phyloP scores from a whole-genome alignment of 306 rosid genomes.

The Trifolium repens region DNA sequence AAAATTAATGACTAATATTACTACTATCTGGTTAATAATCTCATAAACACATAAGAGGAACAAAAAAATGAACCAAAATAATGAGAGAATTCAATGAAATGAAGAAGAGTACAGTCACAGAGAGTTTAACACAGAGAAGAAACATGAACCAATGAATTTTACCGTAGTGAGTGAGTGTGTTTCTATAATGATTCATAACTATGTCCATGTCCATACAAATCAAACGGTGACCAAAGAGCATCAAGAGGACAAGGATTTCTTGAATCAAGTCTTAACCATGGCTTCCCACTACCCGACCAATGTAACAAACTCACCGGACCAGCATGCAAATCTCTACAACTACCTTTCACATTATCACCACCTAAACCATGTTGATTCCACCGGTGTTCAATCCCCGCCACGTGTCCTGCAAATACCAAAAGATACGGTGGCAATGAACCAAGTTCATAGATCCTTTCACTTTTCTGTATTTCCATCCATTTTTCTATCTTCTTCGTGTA shows the following conservation, averaged over 20 bases:
- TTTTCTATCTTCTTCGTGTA: constrained; percentile 62
- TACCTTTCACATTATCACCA: constrained; percentile 73
- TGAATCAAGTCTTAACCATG: constrained; percentile 70
- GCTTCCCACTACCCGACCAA: constrained; percentile 89
- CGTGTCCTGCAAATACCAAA: constrained; percentile 75
- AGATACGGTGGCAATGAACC: constrained; percentile 81
- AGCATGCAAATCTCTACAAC: constrained; percentile 71
- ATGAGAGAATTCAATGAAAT: not conserved
- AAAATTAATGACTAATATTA: not conserved
- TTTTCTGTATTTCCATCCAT: constrained; percentile 86
- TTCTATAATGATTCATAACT: not conserved
- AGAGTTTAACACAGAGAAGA: not conserved
- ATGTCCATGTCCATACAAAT: constrained; percentile 56
- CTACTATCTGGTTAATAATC: constrained; percentile 8
- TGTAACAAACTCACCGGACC: constrained; percentile 81
- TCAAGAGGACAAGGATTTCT: constrained; percentile 72
- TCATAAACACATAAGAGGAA: not conserved
- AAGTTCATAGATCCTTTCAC: constrained; percentile 70
- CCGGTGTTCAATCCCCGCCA: constrained; percentile 77
- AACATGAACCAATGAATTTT: not conserved
- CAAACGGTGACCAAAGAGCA: constrained; percentile 65
- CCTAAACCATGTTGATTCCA: constrained; percentile 91
- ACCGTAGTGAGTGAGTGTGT: not conserved
- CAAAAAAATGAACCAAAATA: constrained; percentile 1
- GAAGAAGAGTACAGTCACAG: not conserved